Evolutionary conservation across 2,329 filamentous ascomycete genomes (phyloP).

Genomic region (Cladophialophora immunda): DNA sequence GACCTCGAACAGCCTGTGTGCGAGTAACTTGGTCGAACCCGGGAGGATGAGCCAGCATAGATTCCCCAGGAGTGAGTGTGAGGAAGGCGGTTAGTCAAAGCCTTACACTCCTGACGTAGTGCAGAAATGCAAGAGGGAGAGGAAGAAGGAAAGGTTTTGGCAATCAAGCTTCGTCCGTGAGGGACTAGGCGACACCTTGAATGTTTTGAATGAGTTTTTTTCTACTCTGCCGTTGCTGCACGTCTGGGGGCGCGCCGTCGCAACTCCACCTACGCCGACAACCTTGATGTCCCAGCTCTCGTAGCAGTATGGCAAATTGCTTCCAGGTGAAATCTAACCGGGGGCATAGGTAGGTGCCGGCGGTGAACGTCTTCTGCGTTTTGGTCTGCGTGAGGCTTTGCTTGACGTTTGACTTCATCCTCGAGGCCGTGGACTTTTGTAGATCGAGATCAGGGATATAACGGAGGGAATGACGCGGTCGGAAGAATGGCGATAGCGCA

Average conservation of each 20-base stretch:
- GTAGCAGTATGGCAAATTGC: background rate
- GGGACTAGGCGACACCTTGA: constrained; percentile 44
- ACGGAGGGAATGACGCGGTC: too few species aligned
- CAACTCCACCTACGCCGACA: background rate
- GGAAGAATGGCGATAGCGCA: too few species aligned
- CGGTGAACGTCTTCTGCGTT: background rate
- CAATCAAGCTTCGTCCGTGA: constrained; percentile 44
- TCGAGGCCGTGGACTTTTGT: background rate
- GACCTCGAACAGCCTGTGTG: background rate
- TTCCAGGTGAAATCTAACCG: background rate
- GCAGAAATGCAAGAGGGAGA: background rate
- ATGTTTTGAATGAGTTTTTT: constrained; percentile 35
- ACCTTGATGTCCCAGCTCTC: background rate
- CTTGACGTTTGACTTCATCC: background rate
- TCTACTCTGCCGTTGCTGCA: constrained; percentile 10
- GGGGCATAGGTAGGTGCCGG: background rate
- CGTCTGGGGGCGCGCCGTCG: background rate
- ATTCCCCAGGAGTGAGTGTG: background rate
- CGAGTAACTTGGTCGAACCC: background rate
- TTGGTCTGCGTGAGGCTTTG: background rate
- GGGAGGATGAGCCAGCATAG: background rate
- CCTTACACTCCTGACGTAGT: background rate
- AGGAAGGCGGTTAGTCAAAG: background rate
- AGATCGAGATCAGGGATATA: background rate
- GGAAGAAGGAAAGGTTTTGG: constrained; percentile 29